phyloP scores from a whole-genome alignment of 2,329 filamentous ascomycete species.

The Xylariaceae sp. region DNA sequence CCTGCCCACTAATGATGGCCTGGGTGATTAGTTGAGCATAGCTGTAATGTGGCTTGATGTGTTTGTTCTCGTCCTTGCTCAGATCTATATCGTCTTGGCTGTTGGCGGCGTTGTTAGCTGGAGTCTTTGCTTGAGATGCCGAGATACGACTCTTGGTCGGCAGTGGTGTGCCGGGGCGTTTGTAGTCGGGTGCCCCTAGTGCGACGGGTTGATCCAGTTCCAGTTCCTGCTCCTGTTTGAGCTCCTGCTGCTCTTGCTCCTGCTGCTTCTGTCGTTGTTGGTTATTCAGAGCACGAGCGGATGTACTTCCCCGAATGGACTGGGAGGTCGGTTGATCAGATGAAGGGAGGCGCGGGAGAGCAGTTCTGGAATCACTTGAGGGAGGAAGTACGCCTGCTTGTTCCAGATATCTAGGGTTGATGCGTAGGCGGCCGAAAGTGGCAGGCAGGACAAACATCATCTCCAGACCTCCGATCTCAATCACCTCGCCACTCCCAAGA shows the following conservation, averaged over 20 bases:
- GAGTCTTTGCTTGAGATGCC: slow-evolving; percentile 37
- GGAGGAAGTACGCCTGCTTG: slow-evolving; percentile 51
- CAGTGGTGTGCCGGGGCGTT: slow-evolving; percentile 57
- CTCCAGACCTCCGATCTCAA: slow-evolving; percentile 88
- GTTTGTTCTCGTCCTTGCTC: slow-evolving; percentile 76
- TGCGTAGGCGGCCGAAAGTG: slow-evolving; percentile 60
- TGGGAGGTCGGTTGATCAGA: slow-evolving; percentile 28
- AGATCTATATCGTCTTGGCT: slow-evolving; percentile 63
- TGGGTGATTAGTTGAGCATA: slow-evolving; percentile 97
- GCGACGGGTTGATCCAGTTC: slow-evolving; percentile 40
- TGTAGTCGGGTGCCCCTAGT: slow-evolving; percentile 57
- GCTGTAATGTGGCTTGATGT: slow-evolving; percentile 92
- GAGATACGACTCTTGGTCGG: slow-evolving; percentile 40
- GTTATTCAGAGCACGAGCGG: slow-evolving; percentile 27
- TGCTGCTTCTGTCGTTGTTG: slow-evolving; percentile 35
- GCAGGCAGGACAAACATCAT: slow-evolving; percentile 98
- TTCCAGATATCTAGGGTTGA: slow-evolving; percentile 66
- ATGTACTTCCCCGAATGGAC: slow-evolving; percentile 20
- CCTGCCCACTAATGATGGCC: slow-evolving; percentile 80
- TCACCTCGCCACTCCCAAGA: slow-evolving; percentile 80
- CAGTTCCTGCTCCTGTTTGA: neutral
- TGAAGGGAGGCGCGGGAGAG: slow-evolving; percentile 30
- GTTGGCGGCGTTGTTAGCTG: slow-evolving; percentile 36
- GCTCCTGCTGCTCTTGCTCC: neutral
- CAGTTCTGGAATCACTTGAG: slow-evolving; percentile 27